Conservation (phyloP, 2,329 filamentous ascomycete species). For the Colletotrichum agaves region DNA sequence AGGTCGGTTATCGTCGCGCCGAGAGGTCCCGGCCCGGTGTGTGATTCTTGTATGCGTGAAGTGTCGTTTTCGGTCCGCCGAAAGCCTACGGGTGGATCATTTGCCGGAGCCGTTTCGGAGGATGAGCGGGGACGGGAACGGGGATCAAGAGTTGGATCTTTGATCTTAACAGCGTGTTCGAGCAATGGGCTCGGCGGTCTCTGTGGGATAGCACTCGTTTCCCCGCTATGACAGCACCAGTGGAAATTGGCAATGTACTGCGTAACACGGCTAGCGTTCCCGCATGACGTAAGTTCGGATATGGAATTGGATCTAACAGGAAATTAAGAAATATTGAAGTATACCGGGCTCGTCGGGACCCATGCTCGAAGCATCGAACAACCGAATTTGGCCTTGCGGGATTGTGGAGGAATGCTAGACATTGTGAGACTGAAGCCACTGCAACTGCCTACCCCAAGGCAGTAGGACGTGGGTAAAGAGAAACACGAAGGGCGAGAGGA, state of each 20-base stretch:
- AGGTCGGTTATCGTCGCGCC: slow-evolving; percentile 5
- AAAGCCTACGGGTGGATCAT: slow-evolving; percentile 1
- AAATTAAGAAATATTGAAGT: slow-evolving; percentile 1
- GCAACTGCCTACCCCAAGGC: too few species aligned
- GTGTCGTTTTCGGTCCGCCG: not conserved
- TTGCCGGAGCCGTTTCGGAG: not conserved
- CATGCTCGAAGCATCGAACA: not conserved
- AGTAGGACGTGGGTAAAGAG: too few species aligned
- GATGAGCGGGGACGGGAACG: not conserved
- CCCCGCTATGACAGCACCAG: slow-evolving; percentile 34
- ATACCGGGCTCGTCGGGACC: not conserved
- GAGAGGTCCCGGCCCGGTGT: not conserved
- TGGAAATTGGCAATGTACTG: slow-evolving; percentile 28
- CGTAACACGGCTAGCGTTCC: slow-evolving; percentile 19
- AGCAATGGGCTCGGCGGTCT: not conserved
- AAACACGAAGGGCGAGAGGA: too few species aligned
- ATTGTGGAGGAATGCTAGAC: too few species aligned
- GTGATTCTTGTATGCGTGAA: not conserved
- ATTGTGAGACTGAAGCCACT: too few species aligned
- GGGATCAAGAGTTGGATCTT: not conserved
- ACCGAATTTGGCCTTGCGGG: too few species aligned
- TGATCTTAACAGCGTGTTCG: not conserved
- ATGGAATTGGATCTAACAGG: not conserved
- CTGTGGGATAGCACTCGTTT: not conserved
- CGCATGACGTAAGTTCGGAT: slow-evolving; percentile 20